Evolutionary conservation across 352 stramenopile species (phyloP).

Genomic region (Pythium sp.): DNA sequence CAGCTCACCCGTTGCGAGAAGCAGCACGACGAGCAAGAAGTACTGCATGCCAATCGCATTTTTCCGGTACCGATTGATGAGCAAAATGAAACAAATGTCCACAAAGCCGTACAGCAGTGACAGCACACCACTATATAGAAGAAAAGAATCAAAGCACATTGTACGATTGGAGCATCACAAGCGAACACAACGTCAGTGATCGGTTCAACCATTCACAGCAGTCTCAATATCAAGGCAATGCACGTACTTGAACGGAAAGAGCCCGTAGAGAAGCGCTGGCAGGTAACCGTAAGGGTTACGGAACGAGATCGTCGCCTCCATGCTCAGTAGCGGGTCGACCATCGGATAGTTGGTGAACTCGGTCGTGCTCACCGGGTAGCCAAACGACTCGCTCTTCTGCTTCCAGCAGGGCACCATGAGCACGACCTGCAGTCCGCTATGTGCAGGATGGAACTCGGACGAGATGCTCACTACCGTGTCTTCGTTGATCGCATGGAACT

Average conservation of each 20-base stretch:
- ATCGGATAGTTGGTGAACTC: slow-evolving; percentile 73
- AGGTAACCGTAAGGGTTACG: slow-evolving; percentile 83
- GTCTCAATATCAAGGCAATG: not conserved
- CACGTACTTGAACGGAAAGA: slow-evolving; percentile 82
- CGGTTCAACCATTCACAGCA: not conserved
- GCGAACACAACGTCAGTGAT: not conserved
- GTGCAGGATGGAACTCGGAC: slow-evolving; percentile 46
- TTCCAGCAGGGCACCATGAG: slow-evolving; percentile 79
- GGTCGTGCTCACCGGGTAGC: slow-evolving; percentile 71
- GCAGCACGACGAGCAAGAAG: slow-evolving; percentile 73
- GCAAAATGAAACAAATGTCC: slow-evolving; percentile 59
- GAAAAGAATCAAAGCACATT: slow-evolving; percentile 4
- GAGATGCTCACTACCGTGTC: slow-evolving; percentile 38
- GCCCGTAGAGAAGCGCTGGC: slow-evolving; percentile 70
- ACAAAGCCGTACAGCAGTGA: slow-evolving; percentile 73
- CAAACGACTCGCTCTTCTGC: slow-evolving; percentile 76
- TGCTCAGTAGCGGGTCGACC: slow-evolving; percentile 58
- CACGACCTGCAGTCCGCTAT: slow-evolving; percentile 60
- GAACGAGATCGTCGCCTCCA: slow-evolving; percentile 68
- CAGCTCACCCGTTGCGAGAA: slow-evolving; percentile 61
- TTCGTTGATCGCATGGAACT: slow-evolving; percentile 51
- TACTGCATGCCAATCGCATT: slow-evolving; percentile 83
- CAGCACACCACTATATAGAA: slow-evolving; percentile 48
- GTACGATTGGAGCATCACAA: not conserved
- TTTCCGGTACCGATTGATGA: slow-evolving; percentile 67